A percentile compares a stretch with the other conserved stretches of the same genome.
Evolutionary conservation across 495 filamentous ascomycete species (phyloP).

Genomic region (Thozetella sp.): DNA sequence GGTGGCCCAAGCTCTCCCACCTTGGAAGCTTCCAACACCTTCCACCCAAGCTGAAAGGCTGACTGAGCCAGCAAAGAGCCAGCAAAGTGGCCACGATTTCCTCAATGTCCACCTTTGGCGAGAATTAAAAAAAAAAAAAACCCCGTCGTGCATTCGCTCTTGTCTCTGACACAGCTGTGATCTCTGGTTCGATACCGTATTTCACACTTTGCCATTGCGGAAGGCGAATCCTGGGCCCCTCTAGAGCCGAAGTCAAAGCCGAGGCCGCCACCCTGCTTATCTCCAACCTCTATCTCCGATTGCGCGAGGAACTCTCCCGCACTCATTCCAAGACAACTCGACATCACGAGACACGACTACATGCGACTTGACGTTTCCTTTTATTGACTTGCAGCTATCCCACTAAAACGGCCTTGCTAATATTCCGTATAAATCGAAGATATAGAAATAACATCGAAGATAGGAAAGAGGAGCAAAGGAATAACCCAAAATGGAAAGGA

Average conservation of each 20-base stretch:
- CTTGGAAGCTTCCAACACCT: slow-evolving; percentile 22
- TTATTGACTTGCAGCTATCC: too few species aligned
- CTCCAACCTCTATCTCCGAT: background rate
- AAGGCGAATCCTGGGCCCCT: too few species aligned
- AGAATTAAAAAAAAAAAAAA: background rate
- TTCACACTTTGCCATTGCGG: too few species aligned
- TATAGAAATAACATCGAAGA: too few species aligned
- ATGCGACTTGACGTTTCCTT: too few species aligned
- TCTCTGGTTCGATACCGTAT: too few species aligned
- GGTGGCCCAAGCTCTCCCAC: slow-evolving; percentile 15
- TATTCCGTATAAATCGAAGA: background rate
- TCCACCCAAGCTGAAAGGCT: slow-evolving; percentile 11
- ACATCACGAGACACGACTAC: background rate
- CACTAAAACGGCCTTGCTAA: background rate
- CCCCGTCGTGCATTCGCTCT: too few species aligned
- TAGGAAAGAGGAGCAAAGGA: too few species aligned
- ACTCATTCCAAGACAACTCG: too few species aligned
- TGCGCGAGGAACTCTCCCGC: background rate
- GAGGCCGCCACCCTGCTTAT: background rate
- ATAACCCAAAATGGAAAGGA: too few species aligned
- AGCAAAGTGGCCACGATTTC: background rate
- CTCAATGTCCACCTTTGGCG: background rate
- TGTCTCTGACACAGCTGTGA: too few species aligned
- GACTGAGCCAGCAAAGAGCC: slow-evolving; percentile 5
- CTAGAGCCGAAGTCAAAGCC: background rate